Conservation (phyloP, 805 yeast species). For the Nakazawaea wyomingensis region DNA sequence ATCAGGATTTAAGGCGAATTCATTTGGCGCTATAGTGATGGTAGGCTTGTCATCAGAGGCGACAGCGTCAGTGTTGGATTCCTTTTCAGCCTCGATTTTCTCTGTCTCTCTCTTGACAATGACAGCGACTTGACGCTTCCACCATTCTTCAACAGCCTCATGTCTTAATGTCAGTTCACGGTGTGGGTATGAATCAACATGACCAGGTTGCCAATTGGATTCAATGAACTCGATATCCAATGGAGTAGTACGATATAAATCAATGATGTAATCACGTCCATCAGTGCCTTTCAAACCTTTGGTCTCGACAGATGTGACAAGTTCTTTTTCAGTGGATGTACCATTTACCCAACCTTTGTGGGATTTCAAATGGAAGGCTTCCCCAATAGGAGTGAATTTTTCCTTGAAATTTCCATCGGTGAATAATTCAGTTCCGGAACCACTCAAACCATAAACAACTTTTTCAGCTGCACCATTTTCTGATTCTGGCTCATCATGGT, state of each 20-base stretch:
- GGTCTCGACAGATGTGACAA: constrained; percentile 68
- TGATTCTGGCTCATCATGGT: constrained; percentile 33
- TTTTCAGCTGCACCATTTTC: constrained; percentile 36
- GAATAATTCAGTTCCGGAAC: constrained; percentile 46
- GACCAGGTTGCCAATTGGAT: constrained; percentile 37
- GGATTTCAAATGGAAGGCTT: constrained; percentile 70
- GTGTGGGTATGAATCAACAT: constrained; percentile 71
- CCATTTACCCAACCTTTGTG: constrained; percentile 52
- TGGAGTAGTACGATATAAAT: constrained; percentile 80
- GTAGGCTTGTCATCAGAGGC: constrained; percentile 39
- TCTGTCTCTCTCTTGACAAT: constrained; percentile 47
- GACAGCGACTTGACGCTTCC: constrained; percentile 60
- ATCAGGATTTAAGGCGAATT: constrained; percentile 73
- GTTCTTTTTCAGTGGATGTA: constrained; percentile 36
- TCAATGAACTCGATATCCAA: constrained; percentile 75
- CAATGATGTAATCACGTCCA: constrained; percentile 78
- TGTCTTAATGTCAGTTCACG: constrained; percentile 71
- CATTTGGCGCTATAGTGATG: constrained; percentile 46
- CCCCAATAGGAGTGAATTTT: constrained; percentile 57
- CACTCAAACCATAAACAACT: constrained; percentile 72
- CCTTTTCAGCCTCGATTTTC: constrained; percentile 24
- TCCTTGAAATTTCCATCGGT: constrained; percentile 48
- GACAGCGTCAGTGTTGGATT: constrained; percentile 29
- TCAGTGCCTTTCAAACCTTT: constrained; percentile 87
- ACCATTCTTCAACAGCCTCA: constrained; percentile 91